phyloP scores from a whole-genome alignment of 306 rosid species.

The Acacia crassicarpa region DNA sequence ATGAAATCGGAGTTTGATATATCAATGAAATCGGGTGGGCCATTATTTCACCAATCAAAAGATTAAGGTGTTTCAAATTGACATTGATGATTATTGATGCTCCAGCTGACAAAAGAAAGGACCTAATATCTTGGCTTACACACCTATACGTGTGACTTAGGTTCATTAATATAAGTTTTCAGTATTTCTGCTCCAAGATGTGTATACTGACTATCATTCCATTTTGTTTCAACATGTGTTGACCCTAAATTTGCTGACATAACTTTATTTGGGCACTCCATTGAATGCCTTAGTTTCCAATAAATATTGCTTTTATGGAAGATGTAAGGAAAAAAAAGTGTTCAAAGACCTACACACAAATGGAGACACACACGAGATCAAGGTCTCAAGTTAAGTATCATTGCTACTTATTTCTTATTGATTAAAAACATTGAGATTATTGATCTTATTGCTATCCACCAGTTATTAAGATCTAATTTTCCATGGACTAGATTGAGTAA shows the following conservation, averaged over 20 bases:
- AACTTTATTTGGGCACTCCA: conserved; percentile 9
- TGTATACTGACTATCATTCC: background rate
- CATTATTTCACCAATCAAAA: background rate
- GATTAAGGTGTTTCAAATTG: conserved; percentile 6
- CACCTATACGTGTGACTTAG: background rate
- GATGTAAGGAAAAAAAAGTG: background rate
- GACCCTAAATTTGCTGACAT: conserved; percentile 10
- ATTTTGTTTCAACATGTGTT: background rate
- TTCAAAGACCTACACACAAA: background rate
- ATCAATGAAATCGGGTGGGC: background rate
- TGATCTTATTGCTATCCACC: background rate
- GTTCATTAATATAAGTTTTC: background rate
- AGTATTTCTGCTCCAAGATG: background rate
- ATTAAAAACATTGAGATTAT: background rate
- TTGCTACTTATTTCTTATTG: background rate
- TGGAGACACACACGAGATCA: background rate
- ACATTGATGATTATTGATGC: conserved; percentile 2
- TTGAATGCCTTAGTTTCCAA: background rate
- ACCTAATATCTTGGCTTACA: background rate
- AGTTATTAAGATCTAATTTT: background rate
- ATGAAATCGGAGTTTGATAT: background rate
- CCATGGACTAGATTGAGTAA: background rate
- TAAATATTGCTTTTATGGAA: background rate
- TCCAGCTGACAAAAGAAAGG: background rate
- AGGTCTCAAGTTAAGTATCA: background rate